phyloP scores from a whole-genome alignment of 176 grass and related monocot genomes.

The Tillandsia leiboldiana region DNA sequence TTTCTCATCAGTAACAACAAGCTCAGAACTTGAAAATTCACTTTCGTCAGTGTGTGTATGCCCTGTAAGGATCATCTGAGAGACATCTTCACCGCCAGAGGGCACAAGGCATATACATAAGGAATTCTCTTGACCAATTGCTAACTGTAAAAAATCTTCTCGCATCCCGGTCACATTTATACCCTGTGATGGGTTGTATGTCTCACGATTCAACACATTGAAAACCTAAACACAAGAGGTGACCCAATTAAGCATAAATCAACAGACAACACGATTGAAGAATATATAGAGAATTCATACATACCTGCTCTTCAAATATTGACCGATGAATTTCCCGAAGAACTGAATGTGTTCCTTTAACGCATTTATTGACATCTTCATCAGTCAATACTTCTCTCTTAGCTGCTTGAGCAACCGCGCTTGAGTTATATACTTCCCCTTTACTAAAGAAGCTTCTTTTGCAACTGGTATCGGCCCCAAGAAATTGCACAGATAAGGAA shows the following conservation, averaged over 20 bases:
- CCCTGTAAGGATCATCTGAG: constrained; percentile 21
- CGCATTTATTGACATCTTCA: constrained; percentile 46
- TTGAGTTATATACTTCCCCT: constrained; percentile 40
- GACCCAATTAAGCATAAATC: constrained; percentile 13
- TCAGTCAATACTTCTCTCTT: constrained; percentile 33
- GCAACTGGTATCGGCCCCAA: constrained; percentile 27
- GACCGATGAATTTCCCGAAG: constrained; percentile 62
- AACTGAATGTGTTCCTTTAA: constrained; percentile 59
- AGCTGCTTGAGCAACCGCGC: constrained; percentile 13
- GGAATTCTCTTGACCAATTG: constrained; percentile 73
- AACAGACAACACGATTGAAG: constrained; percentile 13
- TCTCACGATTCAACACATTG: constrained; percentile 74
- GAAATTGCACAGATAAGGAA: constrained; percentile 63
- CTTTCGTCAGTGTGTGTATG: constrained; percentile 24
- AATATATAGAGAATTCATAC: background rate
- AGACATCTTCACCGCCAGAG: constrained; percentile 30
- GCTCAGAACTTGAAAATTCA: constrained; percentile 27
- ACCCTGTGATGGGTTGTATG: constrained; percentile 48
- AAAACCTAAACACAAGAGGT: constrained; percentile 49
- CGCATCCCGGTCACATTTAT: constrained; percentile 86
- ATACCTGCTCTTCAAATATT: constrained; percentile 83
- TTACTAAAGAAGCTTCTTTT: constrained; percentile 14
- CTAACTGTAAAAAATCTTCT: constrained; percentile 83
- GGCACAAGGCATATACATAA: constrained; percentile 61
- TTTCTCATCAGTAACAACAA: constrained; percentile 40